Base-by-base conservation (phyloP, 371 early-diverging fungal species). In the Lichtheimia ornata region DNA sequence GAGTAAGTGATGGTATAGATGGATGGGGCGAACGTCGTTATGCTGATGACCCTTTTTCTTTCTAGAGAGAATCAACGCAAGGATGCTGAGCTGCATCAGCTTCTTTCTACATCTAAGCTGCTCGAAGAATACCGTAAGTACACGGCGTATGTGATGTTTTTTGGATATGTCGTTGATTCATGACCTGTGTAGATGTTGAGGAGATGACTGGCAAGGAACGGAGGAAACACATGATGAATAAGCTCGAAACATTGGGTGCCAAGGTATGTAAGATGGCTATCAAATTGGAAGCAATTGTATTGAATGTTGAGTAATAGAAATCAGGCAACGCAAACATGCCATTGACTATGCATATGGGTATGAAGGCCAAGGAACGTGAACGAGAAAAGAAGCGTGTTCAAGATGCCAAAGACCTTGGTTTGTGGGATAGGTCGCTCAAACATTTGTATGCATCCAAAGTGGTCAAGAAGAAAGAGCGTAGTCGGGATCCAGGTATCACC, bases 151-250 rank as follows among this genome's bases (percentile, higher is more conserved):
- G 35, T 35, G 11, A 35, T 35, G 35, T 0, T 35, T 11, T 11
- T 35, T 11, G 35, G 35, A 35, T 35, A 9, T 35, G 35, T 35
- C 1, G 9, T 35, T 35, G 35, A 35, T 35, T 11, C 35, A 35
- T 35, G 47, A 22, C 12, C 15, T 22, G 7, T 5, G 41, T 61
- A 75, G 79, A 77, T 59, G 55, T 69, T 62, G 81, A 77, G 27
- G 74, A 77, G 41, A 77, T 77, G 76, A 62, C 73, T 3, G 72
- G 76, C 14, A 80, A 68, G 22, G 81, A 80, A 62, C 55, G 68
- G 27, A 67, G 81, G 59, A 69, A 67, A 50, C 69, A 73, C 47
- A 75, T 70, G 18, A 67, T 77, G 71, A 57, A 67, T 30, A 80
- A 80, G 41, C 51, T 80, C 17, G 81, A 77, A 14, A 62, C 56